A percentile compares a stretch with the other conserved stretches of the same genome.
Conservation (phyloP, 441 rosid species). For the Isatis lusitanica region DNA sequence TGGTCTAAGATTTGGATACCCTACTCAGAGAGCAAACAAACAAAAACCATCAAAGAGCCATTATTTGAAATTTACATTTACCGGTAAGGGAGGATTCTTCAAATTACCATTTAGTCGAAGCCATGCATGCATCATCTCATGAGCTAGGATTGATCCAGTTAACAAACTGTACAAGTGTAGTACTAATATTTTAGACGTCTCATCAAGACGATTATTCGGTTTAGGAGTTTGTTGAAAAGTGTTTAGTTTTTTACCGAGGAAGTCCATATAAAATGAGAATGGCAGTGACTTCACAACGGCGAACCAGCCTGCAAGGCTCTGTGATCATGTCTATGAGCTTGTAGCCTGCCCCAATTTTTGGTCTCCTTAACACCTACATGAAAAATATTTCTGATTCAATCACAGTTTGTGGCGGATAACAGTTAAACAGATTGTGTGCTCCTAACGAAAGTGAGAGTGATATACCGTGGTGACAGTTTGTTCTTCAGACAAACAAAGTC, state of each 20-base stretch:
- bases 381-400: background rate
- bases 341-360: conserved; percentile 64
- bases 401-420: conserved; percentile 1
- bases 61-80: background rate
- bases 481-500: conserved; percentile 97
- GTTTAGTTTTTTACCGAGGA: conserved; percentile 62
- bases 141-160: conserved; percentile 95
- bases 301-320: conserved; percentile 74
- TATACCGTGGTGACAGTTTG: conserved; percentile 81
- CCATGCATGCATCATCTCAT: conserved; percentile 99
- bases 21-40: conserved; percentile 33
- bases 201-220: background rate
- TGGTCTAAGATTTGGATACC: conserved; percentile 80
- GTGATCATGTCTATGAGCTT: conserved; percentile 67
- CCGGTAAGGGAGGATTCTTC: background rate
- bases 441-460: conserved; percentile 11
- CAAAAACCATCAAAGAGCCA: background rate
- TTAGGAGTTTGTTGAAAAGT: background rate
- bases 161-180: conserved; percentile 50
- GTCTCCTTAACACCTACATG: conserved; percentile 73
- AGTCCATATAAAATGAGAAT: conserved; percentile 92
- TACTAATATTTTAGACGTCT: background rate
- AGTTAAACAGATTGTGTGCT: background rate
- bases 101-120: conserved; percentile 83
- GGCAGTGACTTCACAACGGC: conserved; percentile 97